Evolutionary conservation across 257 asterid species (phyloP).

Genomic region (Knoxia roxburghii): DNA sequence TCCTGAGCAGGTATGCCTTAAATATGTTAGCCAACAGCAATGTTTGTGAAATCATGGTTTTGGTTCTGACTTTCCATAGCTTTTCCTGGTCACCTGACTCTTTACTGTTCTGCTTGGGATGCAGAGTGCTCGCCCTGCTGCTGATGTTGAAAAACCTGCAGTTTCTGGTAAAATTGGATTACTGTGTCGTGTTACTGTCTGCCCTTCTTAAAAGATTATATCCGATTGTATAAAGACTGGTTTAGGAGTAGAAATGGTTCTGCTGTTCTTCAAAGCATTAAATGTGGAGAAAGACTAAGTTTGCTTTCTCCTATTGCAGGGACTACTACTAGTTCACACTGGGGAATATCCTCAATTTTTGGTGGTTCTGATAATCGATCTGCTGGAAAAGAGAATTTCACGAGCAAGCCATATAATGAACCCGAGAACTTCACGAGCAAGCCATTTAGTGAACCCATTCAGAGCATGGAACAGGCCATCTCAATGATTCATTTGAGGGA

Average conservation of each 20-base stretch:
- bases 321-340: conserved; percentile 51
- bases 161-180: conserved; percentile 71
- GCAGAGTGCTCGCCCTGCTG: conserved; percentile 57
- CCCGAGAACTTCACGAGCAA: conserved; percentile 48
- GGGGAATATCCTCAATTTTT: conserved; percentile 96
- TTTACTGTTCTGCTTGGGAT: conserved; percentile 24
- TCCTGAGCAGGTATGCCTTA: conserved; percentile 63
- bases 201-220: not conserved
- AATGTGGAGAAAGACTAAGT: not conserved
- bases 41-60: not conserved
- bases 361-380: conserved; percentile 62
- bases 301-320: conserved; percentile 32
- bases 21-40: not conserved
- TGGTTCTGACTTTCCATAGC: conserved; percentile 7
- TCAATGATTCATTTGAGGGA: conserved; percentile 80
- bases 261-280: not conserved
- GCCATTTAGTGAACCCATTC: conserved; percentile 49
- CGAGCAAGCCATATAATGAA: conserved; percentile 46
- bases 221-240: no score
- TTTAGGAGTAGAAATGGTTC: not conserved
- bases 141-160: conserved; percentile 58
- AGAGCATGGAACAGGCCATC: conserved; percentile 42
- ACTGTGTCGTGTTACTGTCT: not conserved
- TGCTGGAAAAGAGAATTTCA: conserved; percentile 48
- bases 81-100: conserved; percentile 7